Percentiles rank a stretch among this genome's conserved stretches.
phyloP scores from a whole-genome alignment of 1,284 basidiomycete species.

The Irpex sp. region DNA sequence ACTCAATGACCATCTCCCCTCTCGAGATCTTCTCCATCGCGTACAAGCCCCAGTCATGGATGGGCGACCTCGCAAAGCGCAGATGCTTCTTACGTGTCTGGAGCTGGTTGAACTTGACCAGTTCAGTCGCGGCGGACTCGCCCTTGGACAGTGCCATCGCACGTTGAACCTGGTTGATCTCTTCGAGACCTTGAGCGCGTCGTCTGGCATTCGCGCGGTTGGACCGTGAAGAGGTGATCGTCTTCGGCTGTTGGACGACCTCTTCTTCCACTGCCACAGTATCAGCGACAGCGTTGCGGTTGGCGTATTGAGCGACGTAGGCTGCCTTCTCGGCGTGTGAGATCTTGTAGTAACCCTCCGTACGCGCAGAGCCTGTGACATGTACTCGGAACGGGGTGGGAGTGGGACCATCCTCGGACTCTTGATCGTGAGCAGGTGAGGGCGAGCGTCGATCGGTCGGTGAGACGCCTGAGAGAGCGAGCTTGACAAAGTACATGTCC shows the following conservation, averaged over 20 bases:
- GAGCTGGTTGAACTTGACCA: slow-evolving; percentile 97
- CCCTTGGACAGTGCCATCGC: slow-evolving; percentile 74
- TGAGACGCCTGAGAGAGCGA: slow-evolving; percentile 46
- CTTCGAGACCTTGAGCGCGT: slow-evolving; percentile 91
- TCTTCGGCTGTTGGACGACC: slow-evolving; percentile 44
- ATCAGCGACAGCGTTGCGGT: slow-evolving; percentile 43
- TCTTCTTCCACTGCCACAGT: slow-evolving; percentile 32
- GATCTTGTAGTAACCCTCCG: slow-evolving; percentile 95
- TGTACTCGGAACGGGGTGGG: slow-evolving; percentile 61
- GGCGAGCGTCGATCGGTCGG: background rate
- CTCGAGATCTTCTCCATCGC: slow-evolving; percentile 91
- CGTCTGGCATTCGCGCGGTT: slow-evolving; percentile 94
- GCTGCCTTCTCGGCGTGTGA: slow-evolving; percentile 88
- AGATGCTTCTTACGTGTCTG: slow-evolving; percentile 98
- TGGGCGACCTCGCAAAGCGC: slow-evolving; percentile 92
- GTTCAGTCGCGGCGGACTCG: slow-evolving; percentile 62
- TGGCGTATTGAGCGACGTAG: slow-evolving; percentile 80
- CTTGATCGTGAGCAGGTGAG: slow-evolving; percentile 20
- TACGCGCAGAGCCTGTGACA: slow-evolving; percentile 79
- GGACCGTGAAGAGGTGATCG: slow-evolving; percentile 79
- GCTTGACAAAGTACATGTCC: slow-evolving; percentile 82
- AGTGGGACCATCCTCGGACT: slow-evolving; percentile 26
- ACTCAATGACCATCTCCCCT: slow-evolving; percentile 99
- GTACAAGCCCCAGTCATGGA: slow-evolving; percentile 98
- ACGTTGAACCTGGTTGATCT: slow-evolving; percentile 82